Conservation (phyloP, 164 flowering plant species). For the Houttuynia cordata region DNA sequence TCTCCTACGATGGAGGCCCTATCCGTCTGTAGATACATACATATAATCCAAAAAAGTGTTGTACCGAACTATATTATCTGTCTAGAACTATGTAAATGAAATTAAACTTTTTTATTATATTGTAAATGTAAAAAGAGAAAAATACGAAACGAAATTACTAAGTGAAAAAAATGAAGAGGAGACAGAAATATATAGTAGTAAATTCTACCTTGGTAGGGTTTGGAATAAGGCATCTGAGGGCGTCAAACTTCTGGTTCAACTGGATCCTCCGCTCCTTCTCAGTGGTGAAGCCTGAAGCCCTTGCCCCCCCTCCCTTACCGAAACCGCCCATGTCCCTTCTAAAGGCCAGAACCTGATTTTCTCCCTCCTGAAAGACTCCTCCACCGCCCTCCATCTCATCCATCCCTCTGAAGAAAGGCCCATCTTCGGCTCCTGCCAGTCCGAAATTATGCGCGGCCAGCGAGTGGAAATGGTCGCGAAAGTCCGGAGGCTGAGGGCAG, state of each 20-base stretch:
- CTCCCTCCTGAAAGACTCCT: conserved; percentile 24
- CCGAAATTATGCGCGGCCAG: conserved; percentile 36
- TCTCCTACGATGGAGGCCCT: conserved; percentile 84
- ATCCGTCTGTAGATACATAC: conserved; percentile 25
- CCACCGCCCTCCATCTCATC: conserved; percentile 35
- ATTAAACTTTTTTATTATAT: too few species aligned
- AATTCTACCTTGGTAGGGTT: conserved; percentile 63
- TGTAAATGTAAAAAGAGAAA: too few species aligned
- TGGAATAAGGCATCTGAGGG: conserved; percentile 51
- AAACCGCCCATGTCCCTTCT: conserved; percentile 22
- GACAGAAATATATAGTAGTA: neutral
- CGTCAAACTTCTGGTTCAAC: conserved; percentile 42
- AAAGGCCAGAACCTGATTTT: conserved; percentile 51
- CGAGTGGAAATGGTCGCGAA: conserved; percentile 51
- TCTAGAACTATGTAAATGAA: neutral
- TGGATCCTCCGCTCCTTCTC: conserved; percentile 73
- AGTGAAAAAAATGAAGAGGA: neutral
- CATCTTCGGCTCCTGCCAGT: conserved; percentile 19
- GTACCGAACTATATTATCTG: too few species aligned
- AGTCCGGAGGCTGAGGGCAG: conserved; percentile 62
- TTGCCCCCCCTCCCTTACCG: conserved; percentile 20
- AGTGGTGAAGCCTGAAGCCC: conserved; percentile 44
- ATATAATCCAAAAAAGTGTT: neutral
- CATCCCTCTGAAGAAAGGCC: conserved; percentile 34
- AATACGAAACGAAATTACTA: too few species aligned